A percentile compares a stretch with the other conserved stretches of the same genome.
phyloP scores from a whole-genome alignment of 2,329 filamentous ascomycete genomes.

The Monosporascus cannonballus region DNA sequence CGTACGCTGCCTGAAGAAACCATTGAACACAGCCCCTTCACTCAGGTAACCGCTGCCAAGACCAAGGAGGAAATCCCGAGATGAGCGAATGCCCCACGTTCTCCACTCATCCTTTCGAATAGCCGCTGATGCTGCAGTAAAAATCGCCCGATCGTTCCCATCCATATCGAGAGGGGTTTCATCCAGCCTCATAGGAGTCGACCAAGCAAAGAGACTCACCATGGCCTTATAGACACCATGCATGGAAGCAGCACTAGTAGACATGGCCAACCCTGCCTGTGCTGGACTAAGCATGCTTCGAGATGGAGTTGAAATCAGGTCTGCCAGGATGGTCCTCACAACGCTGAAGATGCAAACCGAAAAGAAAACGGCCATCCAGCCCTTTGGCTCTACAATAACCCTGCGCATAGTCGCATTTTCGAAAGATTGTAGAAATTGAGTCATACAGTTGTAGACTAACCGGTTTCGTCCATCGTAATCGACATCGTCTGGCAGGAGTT shows the following conservation, averaged over 20 bases:
- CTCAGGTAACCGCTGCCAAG: conserved; percentile 39
- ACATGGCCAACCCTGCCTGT: conserved; percentile 18
- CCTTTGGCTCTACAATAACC: conserved; percentile 32
- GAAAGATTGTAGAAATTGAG: conserved; percentile 46
- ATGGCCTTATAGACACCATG: conserved; percentile 46
- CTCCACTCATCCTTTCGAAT: conserved; percentile 42
- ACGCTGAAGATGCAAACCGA: conserved; percentile 55
- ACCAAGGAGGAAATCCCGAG: conserved; percentile 42
- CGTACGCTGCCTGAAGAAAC: conserved; percentile 35
- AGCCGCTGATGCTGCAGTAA: conserved; percentile 37
- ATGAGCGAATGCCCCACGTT: conserved; percentile 38
- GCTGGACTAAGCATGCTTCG: conserved; percentile 18
- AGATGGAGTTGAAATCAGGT: conserved; percentile 33
- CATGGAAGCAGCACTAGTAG: conserved; percentile 29
- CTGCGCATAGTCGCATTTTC: conserved; percentile 38
- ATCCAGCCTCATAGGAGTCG: conserved; percentile 39
- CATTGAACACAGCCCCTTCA: conserved; percentile 32
- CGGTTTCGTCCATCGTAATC: conserved; percentile 42
- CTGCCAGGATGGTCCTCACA: conserved; percentile 44
- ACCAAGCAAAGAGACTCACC: conserved; percentile 41
- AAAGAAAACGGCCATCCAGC: conserved; percentile 47
- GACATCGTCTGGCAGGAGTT: conserved; percentile 34
- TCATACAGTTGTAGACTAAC: conserved; percentile 43
- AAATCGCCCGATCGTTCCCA: conserved; percentile 39
- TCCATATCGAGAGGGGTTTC: conserved; percentile 33